Conservation (phyloP, 2,329 filamentous ascomycete genomes). For the Lecanosticta acicola region DNA sequence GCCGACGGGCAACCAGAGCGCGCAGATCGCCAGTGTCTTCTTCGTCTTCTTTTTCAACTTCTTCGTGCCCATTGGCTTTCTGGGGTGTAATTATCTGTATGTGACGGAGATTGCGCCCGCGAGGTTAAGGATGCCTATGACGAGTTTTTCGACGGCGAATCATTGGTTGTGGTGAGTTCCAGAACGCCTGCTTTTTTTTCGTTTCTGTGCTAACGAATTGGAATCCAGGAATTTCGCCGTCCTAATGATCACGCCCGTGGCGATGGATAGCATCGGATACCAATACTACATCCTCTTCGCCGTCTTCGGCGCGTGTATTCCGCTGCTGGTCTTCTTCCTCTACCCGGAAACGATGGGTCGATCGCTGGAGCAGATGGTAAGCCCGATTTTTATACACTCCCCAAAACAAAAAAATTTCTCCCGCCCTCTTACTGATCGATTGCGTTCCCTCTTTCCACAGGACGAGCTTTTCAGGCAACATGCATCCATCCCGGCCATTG, state of each 20-base stretch:
- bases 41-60: conserved; percentile 58
- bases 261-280: conserved; percentile 48
- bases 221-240: conserved; percentile 48
- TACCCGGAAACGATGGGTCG: conserved; percentile 47
- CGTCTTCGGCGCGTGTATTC: conserved; percentile 42
- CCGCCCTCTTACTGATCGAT: background rate
- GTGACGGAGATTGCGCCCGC: conserved; percentile 54
- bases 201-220: background rate
- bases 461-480: conserved; percentile 21
- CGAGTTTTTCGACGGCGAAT: conserved; percentile 51
- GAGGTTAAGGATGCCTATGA: conserved; percentile 50
- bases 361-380: conserved; percentile 51
- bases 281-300: conserved; percentile 50
- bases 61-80: conserved; percentile 55
- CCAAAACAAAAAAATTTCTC: too few relatives aligned
- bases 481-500: conserved; percentile 20
- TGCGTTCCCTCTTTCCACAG: conserved; percentile 22
- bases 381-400: too few relatives aligned
- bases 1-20: conserved; percentile 40
- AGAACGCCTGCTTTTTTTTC: too few relatives aligned
- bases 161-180: conserved; percentile 47
- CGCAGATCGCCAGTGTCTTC: conserved; percentile 49
- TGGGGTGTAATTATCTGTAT: conserved; percentile 57
- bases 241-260: conserved; percentile 43
- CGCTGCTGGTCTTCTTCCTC: conserved; percentile 48